Base-by-base conservation (phyloP, 345 rosid genomes). In the Aegle marmelos region DNA sequence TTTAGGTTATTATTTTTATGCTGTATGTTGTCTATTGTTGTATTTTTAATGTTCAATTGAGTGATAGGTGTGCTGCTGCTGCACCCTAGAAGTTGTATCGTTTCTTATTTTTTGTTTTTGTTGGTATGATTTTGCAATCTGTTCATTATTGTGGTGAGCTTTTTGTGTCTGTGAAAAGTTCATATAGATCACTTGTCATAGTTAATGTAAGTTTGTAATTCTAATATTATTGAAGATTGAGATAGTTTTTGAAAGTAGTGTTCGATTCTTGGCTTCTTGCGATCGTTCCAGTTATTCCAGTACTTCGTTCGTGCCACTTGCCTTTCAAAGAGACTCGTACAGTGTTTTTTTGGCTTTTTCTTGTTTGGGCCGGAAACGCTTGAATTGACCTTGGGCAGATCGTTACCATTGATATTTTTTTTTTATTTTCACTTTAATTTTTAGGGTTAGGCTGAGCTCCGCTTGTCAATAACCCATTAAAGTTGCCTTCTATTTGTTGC, bases 41-140 rank as follows among this genome's bases (percentile, higher is more conserved):
- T 58, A 22, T 73, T 56, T 76, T 77, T 67, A 22, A 75, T 65
- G 71, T 75, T 83, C 21, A 33, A 72, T 74, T 21, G 74, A 74
- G 78, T 69, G 73, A 53, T 39, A 9, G 9, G 50, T 82, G 75
- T 78, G 70, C 72, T 37, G 58, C 69, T 48, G 45, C 61, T 56
- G 34, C 61, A 76, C 56, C 56, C 28, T 72, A 31, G 70, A 76
- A 75, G 39, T 58, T 78, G 84, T 80, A 80, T 71, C 58, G 64
- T 80, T 81, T 68, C 5, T 25, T 53, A 19, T 53, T 17, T 28
- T 45, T 34, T 39, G 61, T 24, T 30, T 53, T 61, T 2, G 21
- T 53, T 72, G 81, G 83, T 79, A 79, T 78, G 82, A 79, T 82
- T 72, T 78, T 68, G 74, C 14, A 54, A 39, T 75, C 50, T 69